Evolutionary conservation across 768 basidiomycete genomes (phyloP).

Genomic region (Zangia roseola): DNA sequence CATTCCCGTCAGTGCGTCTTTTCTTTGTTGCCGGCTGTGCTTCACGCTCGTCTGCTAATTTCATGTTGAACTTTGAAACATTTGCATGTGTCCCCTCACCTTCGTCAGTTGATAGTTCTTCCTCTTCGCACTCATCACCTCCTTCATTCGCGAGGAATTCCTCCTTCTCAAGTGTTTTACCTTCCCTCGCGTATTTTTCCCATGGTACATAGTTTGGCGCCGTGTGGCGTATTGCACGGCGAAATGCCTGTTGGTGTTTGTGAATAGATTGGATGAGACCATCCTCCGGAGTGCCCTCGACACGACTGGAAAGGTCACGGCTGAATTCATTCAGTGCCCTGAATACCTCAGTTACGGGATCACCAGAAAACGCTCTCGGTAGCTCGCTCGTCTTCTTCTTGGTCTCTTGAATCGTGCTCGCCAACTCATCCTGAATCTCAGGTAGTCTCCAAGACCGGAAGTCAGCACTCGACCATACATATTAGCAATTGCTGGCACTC

Average conservation of each 20-base stretch:
- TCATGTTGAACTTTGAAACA: no score
- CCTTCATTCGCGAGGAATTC: conserved; percentile 44
- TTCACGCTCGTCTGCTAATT: no score
- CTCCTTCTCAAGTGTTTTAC: conserved; percentile 4
- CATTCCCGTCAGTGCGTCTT: background rate
- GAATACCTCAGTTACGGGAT: conserved; percentile 59
- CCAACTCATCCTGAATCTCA: conserved; percentile 57
- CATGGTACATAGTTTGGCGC: conserved; percentile 61
- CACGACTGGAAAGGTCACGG: conserved; percentile 40
- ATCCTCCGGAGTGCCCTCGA: conserved; percentile 53
- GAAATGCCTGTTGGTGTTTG: conserved; percentile 48
- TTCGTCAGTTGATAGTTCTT: background rate
- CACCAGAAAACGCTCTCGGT: conserved; percentile 52
- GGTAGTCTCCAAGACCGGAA: conserved; percentile 49
- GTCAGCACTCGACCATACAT: background rate
- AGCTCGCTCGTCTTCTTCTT: conserved; percentile 32
- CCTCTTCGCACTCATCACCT: conserved; percentile 7
- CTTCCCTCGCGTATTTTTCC: conserved; percentile 11
- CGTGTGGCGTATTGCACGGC: conserved; percentile 45
- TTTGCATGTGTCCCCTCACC: no score
- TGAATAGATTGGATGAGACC: conserved; percentile 59
- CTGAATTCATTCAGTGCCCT: conserved; percentile 47
- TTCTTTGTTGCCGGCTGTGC: no score
- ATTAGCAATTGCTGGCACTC: no score
- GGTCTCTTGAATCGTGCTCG: conserved; percentile 41